A percentile compares a stretch with the other conserved stretches of the same genome.
Conservation (phyloP, 2,329 filamentous ascomycete species). For the Stachybotrys chartarum region DNA sequence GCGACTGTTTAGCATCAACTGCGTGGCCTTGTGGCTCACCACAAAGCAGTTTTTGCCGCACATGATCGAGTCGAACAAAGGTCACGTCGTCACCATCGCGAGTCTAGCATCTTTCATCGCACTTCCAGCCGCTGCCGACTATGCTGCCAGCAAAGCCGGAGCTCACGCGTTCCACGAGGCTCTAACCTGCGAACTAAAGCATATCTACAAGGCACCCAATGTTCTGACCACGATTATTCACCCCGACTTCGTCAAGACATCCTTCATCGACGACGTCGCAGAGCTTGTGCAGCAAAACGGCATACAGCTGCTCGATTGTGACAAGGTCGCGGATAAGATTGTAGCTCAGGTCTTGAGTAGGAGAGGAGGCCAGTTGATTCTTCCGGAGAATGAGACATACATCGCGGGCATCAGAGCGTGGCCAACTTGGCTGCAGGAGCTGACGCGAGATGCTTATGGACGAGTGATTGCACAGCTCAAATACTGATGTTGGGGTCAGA, state of each 20-base stretch:
- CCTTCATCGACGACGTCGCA: constrained; percentile 28
- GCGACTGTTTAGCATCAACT: constrained; percentile 63
- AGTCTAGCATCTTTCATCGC: constrained; percentile 55
- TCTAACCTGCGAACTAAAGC: constrained; percentile 46
- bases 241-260: constrained; percentile 45
- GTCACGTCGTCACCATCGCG: constrained; percentile 64
- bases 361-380: constrained; percentile 25
- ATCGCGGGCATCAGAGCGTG: background rate
- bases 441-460: background rate
- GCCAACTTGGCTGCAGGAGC: background rate
- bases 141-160: constrained; percentile 57
- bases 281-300: constrained; percentile 18
- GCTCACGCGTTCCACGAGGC: constrained; percentile 62
- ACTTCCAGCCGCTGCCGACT: constrained; percentile 57
- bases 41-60: constrained; percentile 58
- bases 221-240: constrained; percentile 59
- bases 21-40: constrained; percentile 57
- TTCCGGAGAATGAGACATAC: background rate
- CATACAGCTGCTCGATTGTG: constrained; percentile 19
- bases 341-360: constrained; percentile 36
- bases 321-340: constrained; percentile 34
- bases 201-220: constrained; percentile 51
- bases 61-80: constrained; percentile 58
- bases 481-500: background rate
- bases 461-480: background rate